Conservation (phyloP, 192 early-diverging fungal species). For the Fimicolochytrium jonesii region DNA sequence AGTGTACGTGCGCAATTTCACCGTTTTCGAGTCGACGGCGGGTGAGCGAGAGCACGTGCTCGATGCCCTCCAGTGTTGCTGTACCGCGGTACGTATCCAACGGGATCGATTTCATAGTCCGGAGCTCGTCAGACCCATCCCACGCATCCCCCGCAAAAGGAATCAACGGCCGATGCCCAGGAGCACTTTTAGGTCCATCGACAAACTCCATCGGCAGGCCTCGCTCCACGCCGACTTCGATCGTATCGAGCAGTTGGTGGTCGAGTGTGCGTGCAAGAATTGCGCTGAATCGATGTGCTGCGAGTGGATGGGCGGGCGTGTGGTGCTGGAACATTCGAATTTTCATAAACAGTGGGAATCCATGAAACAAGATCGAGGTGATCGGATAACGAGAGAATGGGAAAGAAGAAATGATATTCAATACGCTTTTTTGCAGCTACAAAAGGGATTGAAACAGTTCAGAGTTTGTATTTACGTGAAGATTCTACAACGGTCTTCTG, state of each 20-base stretch:
- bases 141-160: constrained; percentile 89
- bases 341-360: background rate
- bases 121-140: constrained; percentile 62
- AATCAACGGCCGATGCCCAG: constrained; percentile 86
- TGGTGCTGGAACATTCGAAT: background rate
- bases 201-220: constrained; percentile 68
- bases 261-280: constrained; percentile 88
- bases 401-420: background rate
- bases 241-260: constrained; percentile 90
- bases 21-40: constrained; percentile 53
- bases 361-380: background rate
- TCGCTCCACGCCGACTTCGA: constrained; percentile 83
- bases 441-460: background rate
- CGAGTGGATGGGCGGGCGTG: background rate
- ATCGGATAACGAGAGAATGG: background rate
- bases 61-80: constrained; percentile 61
- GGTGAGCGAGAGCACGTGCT: constrained; percentile 85
- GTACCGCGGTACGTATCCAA: constrained; percentile 90
- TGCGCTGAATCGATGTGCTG: background rate
- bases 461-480: constrained; percentile 26
- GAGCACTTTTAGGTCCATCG: constrained; percentile 53
- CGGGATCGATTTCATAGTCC: constrained; percentile 76
- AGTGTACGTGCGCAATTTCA: constrained; percentile 81
- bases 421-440: background rate
- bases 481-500: no score